Percentiles rank a stretch among this genome's conserved stretches.
Evolutionary conservation across 768 basidiomycete genomes (phyloP).

Genomic region (Termitomyces titanicus): DNA sequence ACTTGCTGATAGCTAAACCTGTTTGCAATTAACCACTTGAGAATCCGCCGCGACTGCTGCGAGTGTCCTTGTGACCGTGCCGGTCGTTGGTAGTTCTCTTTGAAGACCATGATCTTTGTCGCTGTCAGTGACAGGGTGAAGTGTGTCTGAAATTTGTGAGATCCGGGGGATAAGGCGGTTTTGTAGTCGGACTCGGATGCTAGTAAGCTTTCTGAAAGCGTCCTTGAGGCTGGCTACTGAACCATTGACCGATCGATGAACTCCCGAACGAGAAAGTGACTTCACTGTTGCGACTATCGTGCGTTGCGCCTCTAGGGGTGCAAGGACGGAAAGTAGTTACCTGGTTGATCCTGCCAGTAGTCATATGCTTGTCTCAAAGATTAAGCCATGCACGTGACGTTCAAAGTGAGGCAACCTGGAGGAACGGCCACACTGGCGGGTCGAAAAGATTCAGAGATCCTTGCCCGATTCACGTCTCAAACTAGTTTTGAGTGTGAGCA

Average conservation of each 20-base stretch:
- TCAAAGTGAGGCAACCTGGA: too few relatives aligned
- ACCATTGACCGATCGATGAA: constrained; percentile 19
- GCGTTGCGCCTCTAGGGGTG: background rate
- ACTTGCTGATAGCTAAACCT: too few relatives aligned
- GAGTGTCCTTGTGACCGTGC: constrained; percentile 15
- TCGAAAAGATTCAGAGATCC: too few relatives aligned
- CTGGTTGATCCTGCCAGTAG: constrained; percentile 85
- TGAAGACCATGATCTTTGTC: constrained; percentile 32
- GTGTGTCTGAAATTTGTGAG: constrained; percentile 40
- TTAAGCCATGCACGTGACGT: constrained; percentile 84
- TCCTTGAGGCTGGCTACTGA: constrained; percentile 14
- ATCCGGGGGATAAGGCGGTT: constrained; percentile 42
- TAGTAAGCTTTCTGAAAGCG: constrained; percentile 16
- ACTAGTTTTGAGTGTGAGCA: too few relatives aligned
- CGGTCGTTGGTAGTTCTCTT: constrained; percentile 35
- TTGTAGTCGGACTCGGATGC: constrained; percentile 19
- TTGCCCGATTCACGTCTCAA: too few relatives aligned
- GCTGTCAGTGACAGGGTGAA: constrained; percentile 21
- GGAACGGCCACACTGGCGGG: too few relatives aligned
- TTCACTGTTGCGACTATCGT: background rate
- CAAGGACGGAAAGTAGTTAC: constrained; percentile 30
- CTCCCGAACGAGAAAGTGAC: background rate
- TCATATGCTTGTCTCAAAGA: constrained; percentile 84
- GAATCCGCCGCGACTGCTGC: constrained; percentile 16
- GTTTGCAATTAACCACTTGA: too few relatives aligned